Conservation (phyloP, 257 asterid species). For the Solanum sparsipilum region DNA sequence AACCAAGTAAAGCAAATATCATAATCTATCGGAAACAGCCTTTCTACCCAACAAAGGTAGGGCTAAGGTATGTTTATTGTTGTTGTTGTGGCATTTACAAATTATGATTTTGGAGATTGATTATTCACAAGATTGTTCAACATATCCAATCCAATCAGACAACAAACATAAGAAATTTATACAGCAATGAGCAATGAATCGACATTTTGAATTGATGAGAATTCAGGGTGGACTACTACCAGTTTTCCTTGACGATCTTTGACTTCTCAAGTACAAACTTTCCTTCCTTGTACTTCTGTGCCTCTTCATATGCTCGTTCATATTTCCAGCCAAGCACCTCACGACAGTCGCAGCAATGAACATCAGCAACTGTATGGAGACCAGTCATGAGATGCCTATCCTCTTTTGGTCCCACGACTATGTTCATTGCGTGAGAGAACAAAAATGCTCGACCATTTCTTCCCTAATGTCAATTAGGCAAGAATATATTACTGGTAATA, state of each 20-base stretch:
- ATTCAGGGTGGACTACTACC: background rate
- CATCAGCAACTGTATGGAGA: conserved; percentile 30
- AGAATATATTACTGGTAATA: background rate
- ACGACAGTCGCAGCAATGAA: conserved; percentile 26
- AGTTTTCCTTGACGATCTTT: conserved; percentile 16
- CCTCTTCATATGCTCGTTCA: conserved; percentile 23
- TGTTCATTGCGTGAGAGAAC: conserved; percentile 34
- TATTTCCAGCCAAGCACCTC: conserved; percentile 37
- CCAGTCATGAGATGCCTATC: conserved; percentile 32
- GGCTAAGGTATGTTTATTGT: background rate
- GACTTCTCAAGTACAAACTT: conserved; percentile 27
- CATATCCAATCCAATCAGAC: background rate
- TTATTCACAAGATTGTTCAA: background rate
- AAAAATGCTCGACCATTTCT: conserved; percentile 30
- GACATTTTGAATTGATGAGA: background rate
- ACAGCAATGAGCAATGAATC: background rate
- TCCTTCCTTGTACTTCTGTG: conserved; percentile 40
- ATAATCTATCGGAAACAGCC: background rate
- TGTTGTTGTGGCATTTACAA: background rate
- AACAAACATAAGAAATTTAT: background rate
- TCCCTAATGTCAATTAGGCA: conserved; percentile 11
- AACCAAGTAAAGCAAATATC: background rate
- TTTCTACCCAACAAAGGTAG: background rate
- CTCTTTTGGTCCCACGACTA: conserved; percentile 23
- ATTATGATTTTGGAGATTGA: background rate